Evolutionary conservation across 148 eudicot genomes (phyloP), one percentile per base, ranked within the genome.

Genomic region (Camellia lanceoleosa): DNA sequence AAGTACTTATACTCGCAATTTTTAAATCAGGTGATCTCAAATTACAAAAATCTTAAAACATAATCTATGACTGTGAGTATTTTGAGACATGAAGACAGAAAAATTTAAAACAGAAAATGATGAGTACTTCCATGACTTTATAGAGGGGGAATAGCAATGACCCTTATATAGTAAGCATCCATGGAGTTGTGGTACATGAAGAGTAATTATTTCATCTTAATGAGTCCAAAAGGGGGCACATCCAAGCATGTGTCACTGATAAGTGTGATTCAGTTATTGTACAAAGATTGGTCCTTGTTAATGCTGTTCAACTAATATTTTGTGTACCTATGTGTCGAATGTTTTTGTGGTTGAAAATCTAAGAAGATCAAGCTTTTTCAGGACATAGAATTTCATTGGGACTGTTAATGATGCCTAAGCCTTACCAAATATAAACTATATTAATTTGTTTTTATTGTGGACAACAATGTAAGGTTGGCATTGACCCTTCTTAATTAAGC

Each of bases 351-450:
- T 63, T 63, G 67, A 9, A 63, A 19, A 19, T 63, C 67, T 23
- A 63, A 63, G 41, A 63, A 63, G 67, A 63, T 1, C 19, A 20
- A 63, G 41, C 11, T 10, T 63, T 23, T 11, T 8, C 3, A 18
- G 41, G 67, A 63, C 67, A 59, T 5, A 2, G 67, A 63, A n/a
- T 7, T 20, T 63, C 67, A 20, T 6, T 63, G 67, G 41, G 3
- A 63, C 67, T 63, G 67, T 63, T 63, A 63, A 23, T 63, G 67
- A 63, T 63, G 38, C 67, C 41, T 63, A 63, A 63, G 67, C 41
- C 20, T 63, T 7, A 63, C 67, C 67, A 19, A 63, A 20, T 63
- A 7, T 10, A 6, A n/a, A 5, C 30, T 20, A 19, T 63, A 23
- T 23, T 23, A 8, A 7, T 63, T 63, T 5, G 38, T 63, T 63